Conservation (phyloP, 495 filamentous ascomycete genomes). For the Copromyces sp. region DNA sequence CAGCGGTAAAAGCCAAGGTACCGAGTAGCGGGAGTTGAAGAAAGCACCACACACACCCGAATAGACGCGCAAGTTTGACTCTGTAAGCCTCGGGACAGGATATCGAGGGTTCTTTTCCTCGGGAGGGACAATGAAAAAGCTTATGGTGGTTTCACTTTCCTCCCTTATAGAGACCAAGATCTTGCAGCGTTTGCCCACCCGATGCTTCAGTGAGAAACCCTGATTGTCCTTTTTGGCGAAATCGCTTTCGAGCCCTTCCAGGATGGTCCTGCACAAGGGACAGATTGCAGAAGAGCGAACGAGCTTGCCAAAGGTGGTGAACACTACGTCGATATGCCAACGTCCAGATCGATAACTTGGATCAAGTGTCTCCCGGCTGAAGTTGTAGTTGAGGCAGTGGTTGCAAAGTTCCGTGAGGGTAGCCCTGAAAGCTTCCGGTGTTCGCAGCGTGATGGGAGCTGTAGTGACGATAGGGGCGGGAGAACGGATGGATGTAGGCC, state of each 20-base stretch:
- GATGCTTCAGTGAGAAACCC: not conserved
- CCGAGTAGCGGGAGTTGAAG: no score
- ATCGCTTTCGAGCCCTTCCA: not conserved
- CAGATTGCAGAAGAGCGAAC: not conserved
- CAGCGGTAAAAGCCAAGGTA: not conserved
- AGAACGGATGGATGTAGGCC: no score
- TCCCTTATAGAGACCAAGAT: not conserved
- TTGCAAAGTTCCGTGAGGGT: not conserved
- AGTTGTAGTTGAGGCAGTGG: not conserved
- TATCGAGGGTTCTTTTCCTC: not conserved
- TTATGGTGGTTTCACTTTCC: not conserved
- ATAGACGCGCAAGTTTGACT: not conserved
- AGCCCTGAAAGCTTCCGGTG: no score
- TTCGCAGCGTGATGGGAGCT: no score
- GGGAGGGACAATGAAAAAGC: not conserved
- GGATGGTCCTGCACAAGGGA: not conserved
- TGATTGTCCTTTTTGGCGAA: accelerated
- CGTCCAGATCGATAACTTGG: not conserved
- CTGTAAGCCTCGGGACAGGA: not conserved
- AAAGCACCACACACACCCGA: not conserved
- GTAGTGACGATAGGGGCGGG: no score
- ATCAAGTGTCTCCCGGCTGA: not conserved
- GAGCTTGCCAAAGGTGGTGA: not conserved
- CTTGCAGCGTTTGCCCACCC: not conserved
- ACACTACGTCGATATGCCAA: not conserved